Conservation (phyloP, 768 basidiomycete genomes). For the Hericium alpestre region DNA sequence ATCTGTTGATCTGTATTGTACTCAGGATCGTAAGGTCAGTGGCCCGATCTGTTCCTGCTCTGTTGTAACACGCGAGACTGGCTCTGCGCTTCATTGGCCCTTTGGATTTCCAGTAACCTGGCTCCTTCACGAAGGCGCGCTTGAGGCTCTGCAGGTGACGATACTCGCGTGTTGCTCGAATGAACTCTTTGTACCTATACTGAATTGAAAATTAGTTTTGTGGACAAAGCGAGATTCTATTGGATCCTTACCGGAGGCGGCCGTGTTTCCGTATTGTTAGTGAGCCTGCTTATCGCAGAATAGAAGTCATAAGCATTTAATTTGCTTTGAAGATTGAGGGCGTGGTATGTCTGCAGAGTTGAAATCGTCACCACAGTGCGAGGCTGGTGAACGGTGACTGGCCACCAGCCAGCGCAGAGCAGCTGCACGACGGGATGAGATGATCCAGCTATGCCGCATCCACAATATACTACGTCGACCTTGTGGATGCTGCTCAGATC, state of each 20-base stretch:
- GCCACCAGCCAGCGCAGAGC: not conserved
- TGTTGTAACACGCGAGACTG: too few relatives aligned
- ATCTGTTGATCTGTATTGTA: too few relatives aligned
- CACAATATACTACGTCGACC: not conserved
- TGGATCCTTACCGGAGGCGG: too few relatives aligned
- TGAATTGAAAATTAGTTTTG: not conserved
- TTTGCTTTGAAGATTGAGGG: not conserved
- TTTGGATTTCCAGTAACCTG: too few relatives aligned
- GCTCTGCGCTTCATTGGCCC: too few relatives aligned
- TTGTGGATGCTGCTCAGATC: not conserved
- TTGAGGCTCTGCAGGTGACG: constrained; percentile 14
- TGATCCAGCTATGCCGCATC: not conserved
- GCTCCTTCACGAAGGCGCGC: constrained; percentile 13
- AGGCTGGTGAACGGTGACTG: not conserved
- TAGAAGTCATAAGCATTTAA: not conserved
- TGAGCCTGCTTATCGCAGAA: not conserved
- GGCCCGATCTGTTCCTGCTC: too few relatives aligned
- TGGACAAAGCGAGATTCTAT: not conserved
- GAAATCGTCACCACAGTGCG: not conserved
- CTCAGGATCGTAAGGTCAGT: too few relatives aligned
- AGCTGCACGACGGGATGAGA: not conserved
- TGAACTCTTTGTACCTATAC: constrained; percentile 3
- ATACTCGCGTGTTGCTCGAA: constrained; percentile 11
- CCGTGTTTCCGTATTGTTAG: not conserved
- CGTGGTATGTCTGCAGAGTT: not conserved